A percentile compares a stretch with the other conserved stretches of the same genome.
phyloP scores from a whole-genome alignment of 441 rosid genomes.

The Mallotus repandus region DNA sequence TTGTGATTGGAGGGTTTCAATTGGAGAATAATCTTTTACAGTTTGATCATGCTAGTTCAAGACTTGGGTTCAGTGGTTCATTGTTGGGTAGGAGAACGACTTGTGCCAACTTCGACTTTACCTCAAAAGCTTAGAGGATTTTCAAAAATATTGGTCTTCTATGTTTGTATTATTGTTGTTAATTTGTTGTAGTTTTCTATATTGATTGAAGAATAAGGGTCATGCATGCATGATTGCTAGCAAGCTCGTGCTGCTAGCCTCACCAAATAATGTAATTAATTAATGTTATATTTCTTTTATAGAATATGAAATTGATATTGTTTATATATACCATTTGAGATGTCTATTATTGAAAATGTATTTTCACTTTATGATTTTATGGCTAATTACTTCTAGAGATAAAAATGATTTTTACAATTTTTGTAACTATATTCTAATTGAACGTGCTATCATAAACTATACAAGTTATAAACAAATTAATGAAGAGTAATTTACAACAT shows the following conservation, averaged over 20 bases:
- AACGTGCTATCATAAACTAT: too few relatives aligned
- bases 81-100: conserved; percentile 25
- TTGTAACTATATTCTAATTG: too few relatives aligned
- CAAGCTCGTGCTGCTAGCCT: neutral
- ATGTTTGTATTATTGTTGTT: neutral
- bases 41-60: conserved; percentile 35
- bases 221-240: neutral
- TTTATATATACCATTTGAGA: too few relatives aligned
- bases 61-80: conserved; percentile 40
- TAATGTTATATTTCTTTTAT: neutral
- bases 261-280: conserved; percentile 16
- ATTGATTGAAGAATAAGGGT: neutral
- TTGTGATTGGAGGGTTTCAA: conserved; percentile 33
- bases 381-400: too few relatives aligned
- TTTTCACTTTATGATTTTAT: too few relatives aligned
- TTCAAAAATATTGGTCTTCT: neutral
- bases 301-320: too few relatives aligned
- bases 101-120: conserved; percentile 36
- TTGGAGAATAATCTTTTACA: conserved; percentile 44
- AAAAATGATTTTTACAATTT: too few relatives aligned
- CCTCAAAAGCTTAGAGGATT: neutral
- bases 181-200: neutral
- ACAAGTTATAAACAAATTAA: too few relatives aligned
- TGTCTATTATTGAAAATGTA: too few relatives aligned
- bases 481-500: too few relatives aligned